Evolutionary conservation across 495 filamentous ascomycete genomes (phyloP).

Genomic region (Xylaria acuta): DNA sequence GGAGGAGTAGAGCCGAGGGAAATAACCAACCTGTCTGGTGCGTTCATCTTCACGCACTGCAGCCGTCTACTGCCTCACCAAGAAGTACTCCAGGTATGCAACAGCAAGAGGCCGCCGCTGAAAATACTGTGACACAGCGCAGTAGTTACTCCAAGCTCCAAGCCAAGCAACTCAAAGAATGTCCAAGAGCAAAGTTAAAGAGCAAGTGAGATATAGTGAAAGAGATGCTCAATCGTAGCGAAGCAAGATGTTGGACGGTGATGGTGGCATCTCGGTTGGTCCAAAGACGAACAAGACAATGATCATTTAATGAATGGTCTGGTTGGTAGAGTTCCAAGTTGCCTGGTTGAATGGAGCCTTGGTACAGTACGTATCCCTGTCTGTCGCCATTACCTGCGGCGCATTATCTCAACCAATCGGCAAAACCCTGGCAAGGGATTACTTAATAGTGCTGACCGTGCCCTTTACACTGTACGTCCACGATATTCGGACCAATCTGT

Average conservation of each 20-base stretch:
- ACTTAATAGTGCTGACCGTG: background rate
- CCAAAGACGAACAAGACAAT: constrained; percentile 6
- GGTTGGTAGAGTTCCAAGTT: background rate
- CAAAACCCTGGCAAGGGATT: background rate
- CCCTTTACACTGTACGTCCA: background rate
- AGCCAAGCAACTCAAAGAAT: background rate
- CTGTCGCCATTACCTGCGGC: background rate
- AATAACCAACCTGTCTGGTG: constrained; percentile 67
- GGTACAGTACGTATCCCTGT: constrained; percentile 3
- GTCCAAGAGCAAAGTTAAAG: background rate
- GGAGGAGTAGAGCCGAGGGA: constrained; percentile 11
- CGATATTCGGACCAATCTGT: background rate
- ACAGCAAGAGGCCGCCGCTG: background rate
- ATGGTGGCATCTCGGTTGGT: background rate
- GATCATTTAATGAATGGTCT: background rate
- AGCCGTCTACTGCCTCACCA: background rate
- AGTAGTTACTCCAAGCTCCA: background rate
- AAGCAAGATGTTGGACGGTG: background rate
- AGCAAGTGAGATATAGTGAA: constrained; percentile 2
- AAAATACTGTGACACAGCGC: background rate
- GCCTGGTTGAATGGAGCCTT: background rate
- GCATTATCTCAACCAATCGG: constrained; percentile 11
- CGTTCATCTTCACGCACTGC: constrained; percentile 64
- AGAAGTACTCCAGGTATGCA: background rate
- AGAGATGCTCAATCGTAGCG: background rate